phyloP scores from a whole-genome alignment of 495 filamentous ascomycete species.

The Acidomyces sp. region DNA sequence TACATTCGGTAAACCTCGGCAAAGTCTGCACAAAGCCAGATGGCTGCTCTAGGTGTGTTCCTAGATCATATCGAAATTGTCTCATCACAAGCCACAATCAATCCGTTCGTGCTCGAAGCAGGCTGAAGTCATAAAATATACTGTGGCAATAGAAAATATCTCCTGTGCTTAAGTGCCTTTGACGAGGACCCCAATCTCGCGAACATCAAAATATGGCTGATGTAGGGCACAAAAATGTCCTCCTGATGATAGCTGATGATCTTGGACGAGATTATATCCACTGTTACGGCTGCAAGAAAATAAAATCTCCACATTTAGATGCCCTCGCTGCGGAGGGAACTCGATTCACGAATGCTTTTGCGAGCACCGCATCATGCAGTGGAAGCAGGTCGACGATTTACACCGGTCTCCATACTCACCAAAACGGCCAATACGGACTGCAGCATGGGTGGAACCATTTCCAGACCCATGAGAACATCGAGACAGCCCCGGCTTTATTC shows the following conservation, averaged over 20 bases:
- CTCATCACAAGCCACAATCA: no score
- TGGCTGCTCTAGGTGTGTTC: no score
- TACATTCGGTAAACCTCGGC: no score
- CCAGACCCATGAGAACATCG: constrained; percentile 32
- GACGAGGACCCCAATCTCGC: no score
- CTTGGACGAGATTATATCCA: constrained; percentile 28
- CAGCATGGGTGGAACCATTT: constrained; percentile 27
- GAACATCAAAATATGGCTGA: no score
- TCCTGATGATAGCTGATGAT: constrained; percentile 35
- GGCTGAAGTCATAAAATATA: no score
- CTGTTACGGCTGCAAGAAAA: constrained; percentile 28
- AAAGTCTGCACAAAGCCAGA: no score
- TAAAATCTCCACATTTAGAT: constrained; percentile 32
- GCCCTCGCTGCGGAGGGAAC: constrained; percentile 27
- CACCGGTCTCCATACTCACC: constrained; percentile 36
- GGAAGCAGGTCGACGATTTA: constrained; percentile 34
- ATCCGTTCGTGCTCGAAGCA: no score
- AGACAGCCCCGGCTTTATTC: constrained; percentile 31
- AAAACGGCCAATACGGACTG: constrained; percentile 37
- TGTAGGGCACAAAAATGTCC: constrained; percentile 24
- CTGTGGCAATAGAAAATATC: no score
- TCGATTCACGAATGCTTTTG: constrained; percentile 31
- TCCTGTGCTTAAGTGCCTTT: no score
- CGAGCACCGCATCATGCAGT: constrained; percentile 36
- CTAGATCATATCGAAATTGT: no score